These are phyloP conservation scores for Suillus bovinus DNA, from an alignment of 768 basidiomycete species.

Conservation along the genomic window DNA sequence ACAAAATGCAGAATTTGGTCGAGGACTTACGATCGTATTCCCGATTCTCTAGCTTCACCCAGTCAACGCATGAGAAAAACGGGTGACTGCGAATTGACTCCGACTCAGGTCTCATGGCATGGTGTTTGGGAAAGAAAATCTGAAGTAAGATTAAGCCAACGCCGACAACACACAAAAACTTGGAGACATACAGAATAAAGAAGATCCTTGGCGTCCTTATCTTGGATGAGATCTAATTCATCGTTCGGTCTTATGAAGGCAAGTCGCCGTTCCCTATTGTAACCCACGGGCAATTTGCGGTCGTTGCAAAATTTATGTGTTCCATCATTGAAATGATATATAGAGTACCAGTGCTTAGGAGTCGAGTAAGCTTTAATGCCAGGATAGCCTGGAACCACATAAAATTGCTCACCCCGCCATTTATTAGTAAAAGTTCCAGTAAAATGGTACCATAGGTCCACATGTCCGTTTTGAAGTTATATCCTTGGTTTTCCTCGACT, in stretches of 20 bases:
- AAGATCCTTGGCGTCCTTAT: conserved; percentile 13
- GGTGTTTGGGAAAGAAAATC: conserved; percentile 9
- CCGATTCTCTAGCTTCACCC: conserved; percentile 10
- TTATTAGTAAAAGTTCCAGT: conserved; percentile 12
- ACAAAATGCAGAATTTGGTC: not conserved
- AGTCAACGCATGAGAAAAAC: conserved; percentile 11
- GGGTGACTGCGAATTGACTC: conserved; percentile 12
- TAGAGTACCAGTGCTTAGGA: conserved; percentile 11
- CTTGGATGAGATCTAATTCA: conserved; percentile 8
- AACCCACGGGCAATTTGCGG: not conserved
- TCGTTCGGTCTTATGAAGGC: conserved; percentile 4
- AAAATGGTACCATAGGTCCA: conserved; percentile 39
- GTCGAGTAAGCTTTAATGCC: not conserved
- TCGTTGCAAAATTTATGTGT: not conserved
- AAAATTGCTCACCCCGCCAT: conserved; percentile 10
- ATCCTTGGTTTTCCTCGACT: conserved; percentile 36
- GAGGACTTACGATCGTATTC: conserved; percentile 12
- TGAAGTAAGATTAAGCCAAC: not conserved
- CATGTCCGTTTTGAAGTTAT: conserved; percentile 43
- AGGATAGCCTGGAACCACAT: not conserved
- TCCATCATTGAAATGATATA: conserved; percentile 1
- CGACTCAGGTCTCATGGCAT: conserved; percentile 12
- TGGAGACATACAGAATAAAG: conserved; percentile 5
- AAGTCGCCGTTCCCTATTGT: not conserved
- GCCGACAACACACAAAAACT: not conserved